Conservation (phyloP, 768 basidiomycete species). For the Leccinum subgranulosum region DNA sequence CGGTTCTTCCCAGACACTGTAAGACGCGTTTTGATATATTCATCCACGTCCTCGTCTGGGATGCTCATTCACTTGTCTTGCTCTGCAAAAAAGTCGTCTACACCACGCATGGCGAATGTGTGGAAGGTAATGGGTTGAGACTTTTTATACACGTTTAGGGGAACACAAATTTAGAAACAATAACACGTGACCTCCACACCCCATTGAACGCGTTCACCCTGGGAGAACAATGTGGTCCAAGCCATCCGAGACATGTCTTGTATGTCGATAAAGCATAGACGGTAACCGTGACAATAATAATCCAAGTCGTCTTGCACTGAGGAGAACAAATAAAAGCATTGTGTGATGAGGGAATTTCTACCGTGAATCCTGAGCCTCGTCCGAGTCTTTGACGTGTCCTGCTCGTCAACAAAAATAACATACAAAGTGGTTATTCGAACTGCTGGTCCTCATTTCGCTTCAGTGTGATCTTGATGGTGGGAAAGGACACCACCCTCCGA, state of each 20-base stretch:
- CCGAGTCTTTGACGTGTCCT: background rate
- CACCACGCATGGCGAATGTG: constrained; percentile 26
- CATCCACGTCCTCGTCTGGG: constrained; percentile 50
- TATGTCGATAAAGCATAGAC: background rate
- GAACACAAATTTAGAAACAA: background rate
- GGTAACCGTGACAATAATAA: background rate
- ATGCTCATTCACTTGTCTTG: constrained; percentile 52
- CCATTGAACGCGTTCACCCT: too few species aligned
- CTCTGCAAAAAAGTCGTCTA: constrained; percentile 51
- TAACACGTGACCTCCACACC: too few species aligned
- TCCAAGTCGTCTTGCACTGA: background rate
- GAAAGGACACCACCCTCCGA: background rate
- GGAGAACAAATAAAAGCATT: background rate
- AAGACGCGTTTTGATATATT: constrained; percentile 40
- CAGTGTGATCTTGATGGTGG: background rate
- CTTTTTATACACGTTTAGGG: constrained; percentile 3
- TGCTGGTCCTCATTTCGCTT: too few species aligned
- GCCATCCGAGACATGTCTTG: background rate
- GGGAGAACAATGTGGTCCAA: too few species aligned
- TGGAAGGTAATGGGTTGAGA: background rate
- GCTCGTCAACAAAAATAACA: background rate
- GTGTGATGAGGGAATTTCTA: background rate
- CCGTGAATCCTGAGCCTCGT: too few species aligned
- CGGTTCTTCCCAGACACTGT: constrained; percentile 8
- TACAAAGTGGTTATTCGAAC: background rate